These are phyloP conservation scores for Marchantia polymorpha DNA, from an alignment of 225 moss, liverwort and hornwort species.

Conservation along the genomic window DNA sequence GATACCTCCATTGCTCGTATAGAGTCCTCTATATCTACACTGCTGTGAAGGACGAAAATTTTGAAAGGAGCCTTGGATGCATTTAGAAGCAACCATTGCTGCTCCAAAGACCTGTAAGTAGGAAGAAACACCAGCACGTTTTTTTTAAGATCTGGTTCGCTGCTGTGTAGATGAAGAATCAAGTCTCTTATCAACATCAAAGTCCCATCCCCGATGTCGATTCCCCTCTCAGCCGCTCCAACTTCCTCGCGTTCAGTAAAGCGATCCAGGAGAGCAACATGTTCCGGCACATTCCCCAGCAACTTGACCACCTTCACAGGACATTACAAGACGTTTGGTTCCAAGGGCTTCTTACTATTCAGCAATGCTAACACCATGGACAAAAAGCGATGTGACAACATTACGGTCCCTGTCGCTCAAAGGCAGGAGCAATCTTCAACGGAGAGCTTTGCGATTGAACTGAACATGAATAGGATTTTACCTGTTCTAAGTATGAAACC, in stretches of 20 bases:
- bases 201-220: slow-evolving; percentile 43
- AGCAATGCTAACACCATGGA: neutral
- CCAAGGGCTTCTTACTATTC: neutral
- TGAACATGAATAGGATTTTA: slow-evolving; percentile 9
- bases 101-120: slow-evolving; percentile 57
- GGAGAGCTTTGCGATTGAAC: no score
- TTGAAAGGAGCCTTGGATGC: slow-evolving; percentile 31
- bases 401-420: no score
- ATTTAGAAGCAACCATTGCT: slow-evolving; percentile 52
- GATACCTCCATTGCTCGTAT: slow-evolving; percentile 60
- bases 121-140: slow-evolving; percentile 61
- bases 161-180: slow-evolving; percentile 47
- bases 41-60: slow-evolving; percentile 60
- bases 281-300: slow-evolving; percentile 43
- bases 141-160: slow-evolving; percentile 46
- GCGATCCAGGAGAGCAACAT: slow-evolving; percentile 31
- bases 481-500: slow-evolving; percentile 60
- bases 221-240: slow-evolving; percentile 32
- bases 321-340: neutral
- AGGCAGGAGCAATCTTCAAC: no score
- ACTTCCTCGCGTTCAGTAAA: slow-evolving; percentile 26
- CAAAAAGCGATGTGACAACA: neutral
- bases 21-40: slow-evolving; percentile 63
- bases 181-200: slow-evolving; percentile 48
- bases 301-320: slow-evolving; percentile 48